A percentile compares a stretch with the other conserved stretches of the same genome.
phyloP scores from a whole-genome alignment of 768 basidiomycete species.

The Gymnopilus junonius region DNA sequence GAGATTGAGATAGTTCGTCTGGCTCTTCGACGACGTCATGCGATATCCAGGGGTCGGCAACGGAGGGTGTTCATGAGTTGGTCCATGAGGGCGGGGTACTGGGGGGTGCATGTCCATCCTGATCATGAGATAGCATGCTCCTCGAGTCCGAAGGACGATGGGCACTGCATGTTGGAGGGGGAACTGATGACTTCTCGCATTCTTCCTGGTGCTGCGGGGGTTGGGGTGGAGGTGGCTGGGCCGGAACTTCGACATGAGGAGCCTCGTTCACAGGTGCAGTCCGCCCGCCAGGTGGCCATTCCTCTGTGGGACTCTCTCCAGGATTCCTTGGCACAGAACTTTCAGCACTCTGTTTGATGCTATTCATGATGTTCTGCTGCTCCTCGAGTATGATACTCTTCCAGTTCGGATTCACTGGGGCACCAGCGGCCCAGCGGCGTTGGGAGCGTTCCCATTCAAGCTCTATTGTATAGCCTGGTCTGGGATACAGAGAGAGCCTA shows the following conservation, averaged over 20 bases:
- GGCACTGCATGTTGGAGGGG: neutral
- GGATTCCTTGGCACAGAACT: constrained; percentile 3
- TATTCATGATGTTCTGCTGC: constrained; percentile 50
- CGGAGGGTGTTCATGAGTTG: constrained; percentile 14
- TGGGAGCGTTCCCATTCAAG: constrained; percentile 54
- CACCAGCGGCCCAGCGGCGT: constrained; percentile 49
- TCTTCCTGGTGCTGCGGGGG: constrained; percentile 16
- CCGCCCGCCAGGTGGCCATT: neutral
- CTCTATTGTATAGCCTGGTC: no score
- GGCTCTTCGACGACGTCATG: constrained; percentile 23
- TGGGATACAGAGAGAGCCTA: no score
- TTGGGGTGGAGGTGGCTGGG: neutral
- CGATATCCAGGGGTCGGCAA: constrained; percentile 15
- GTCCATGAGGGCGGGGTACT: constrained; percentile 15
- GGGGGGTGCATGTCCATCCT: constrained; percentile 15
- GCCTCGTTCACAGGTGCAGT: constrained; percentile 1
- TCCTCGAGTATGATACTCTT: constrained; percentile 35
- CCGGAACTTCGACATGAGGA: constrained; percentile 6
- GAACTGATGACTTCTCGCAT: constrained; percentile 17
- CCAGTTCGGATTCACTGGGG: constrained; percentile 32
- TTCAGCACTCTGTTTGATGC: constrained; percentile 41
- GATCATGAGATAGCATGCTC: constrained; percentile 17
- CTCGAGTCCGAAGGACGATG: constrained; percentile 27
- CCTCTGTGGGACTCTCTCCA: constrained; percentile 15
- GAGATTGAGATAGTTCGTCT: constrained; percentile 24